Percentiles rank a stretch among this genome's conserved stretches.
phyloP scores from a whole-genome alignment of 179 eudicot species.

The Nepenthes alata region DNA sequence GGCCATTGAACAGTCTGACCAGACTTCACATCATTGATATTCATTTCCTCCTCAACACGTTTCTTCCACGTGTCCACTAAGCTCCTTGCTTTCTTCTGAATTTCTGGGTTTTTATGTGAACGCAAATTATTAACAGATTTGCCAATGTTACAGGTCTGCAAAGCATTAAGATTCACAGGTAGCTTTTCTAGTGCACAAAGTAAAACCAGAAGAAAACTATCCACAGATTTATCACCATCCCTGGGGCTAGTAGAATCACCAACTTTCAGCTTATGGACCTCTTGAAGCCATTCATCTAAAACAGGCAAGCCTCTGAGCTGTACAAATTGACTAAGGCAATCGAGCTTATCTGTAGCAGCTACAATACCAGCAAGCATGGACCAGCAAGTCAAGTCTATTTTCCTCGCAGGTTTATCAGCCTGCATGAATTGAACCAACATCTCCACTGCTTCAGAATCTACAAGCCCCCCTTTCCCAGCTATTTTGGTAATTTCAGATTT shows the following conservation, averaged over 20 bases:
- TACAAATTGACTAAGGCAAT: constrained; percentile 31
- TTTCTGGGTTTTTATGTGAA: constrained; percentile 24
- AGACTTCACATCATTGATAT: constrained; percentile 13
- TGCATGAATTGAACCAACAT: constrained; percentile 32
- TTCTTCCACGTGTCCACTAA: constrained; percentile 37
- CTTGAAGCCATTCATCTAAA: constrained; percentile 38
- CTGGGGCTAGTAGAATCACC: constrained; percentile 16
- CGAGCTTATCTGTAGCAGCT: constrained; percentile 33
- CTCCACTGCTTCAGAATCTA: constrained; percentile 27
- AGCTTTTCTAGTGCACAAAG: constrained; percentile 39
- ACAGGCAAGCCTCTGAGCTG: constrained; percentile 31
- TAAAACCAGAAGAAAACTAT: constrained; percentile 29
- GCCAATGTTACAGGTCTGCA: constrained; percentile 34
- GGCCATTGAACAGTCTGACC: constrained; percentile 22
- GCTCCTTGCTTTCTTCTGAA: constrained; percentile 36
- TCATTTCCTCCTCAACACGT: constrained; percentile 40
- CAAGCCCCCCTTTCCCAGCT: constrained; percentile 28
- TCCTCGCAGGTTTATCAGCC: constrained; percentile 24
- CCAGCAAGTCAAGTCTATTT: constrained; percentile 22
- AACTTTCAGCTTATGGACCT: constrained; percentile 30
- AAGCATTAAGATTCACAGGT: constrained; percentile 33
- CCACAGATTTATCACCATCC: constrained; percentile 25
- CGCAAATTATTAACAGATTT: constrained; percentile 36
- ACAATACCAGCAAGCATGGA: constrained; percentile 28
- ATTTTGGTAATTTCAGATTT: constrained; percentile 26